Percentiles rank a stretch among this genome's conserved stretches.
These are phyloP conservation scores for Candolleomyces eurysporus DNA, from an alignment of 768 basidiomycete genomes.

Conservation along the genomic window DNA sequence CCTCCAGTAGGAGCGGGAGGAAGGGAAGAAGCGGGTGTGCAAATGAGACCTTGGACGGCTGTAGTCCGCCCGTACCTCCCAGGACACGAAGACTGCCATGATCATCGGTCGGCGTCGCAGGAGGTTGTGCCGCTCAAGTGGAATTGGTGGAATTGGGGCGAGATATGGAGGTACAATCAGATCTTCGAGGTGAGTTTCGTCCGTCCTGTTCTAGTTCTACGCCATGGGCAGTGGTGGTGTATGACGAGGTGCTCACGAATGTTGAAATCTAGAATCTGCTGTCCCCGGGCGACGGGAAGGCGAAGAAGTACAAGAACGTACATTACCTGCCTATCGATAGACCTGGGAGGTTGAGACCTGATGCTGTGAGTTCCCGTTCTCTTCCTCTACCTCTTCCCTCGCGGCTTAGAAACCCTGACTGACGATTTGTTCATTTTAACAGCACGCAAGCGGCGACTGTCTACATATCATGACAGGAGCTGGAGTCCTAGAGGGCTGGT, in stretches of 20 bases:
- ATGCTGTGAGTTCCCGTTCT: slow-evolving; percentile 46
- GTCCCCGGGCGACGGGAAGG: slow-evolving; percentile 45
- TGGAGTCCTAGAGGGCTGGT: slow-evolving; percentile 50
- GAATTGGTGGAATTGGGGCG: slow-evolving; percentile 65
- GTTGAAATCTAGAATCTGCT: slow-evolving; percentile 57
- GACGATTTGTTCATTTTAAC: background rate
- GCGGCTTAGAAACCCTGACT: background rate
- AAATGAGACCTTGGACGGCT: slow-evolving; percentile 27
- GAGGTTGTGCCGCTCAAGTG: slow-evolving; percentile 42
- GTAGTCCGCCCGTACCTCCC: slow-evolving; percentile 61
- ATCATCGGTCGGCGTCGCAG: slow-evolving; percentile 40
- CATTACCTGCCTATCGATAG: slow-evolving; percentile 60
- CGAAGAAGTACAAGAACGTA: slow-evolving; percentile 47
- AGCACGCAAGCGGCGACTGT: slow-evolving; percentile 46
- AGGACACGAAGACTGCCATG: slow-evolving; percentile 65
- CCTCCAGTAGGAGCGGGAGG: slow-evolving; percentile 10
- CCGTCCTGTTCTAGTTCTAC: background rate
- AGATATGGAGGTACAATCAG: slow-evolving; percentile 53
- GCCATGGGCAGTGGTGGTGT: background rate
- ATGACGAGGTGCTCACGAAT: slow-evolving; percentile 39
- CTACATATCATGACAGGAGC: slow-evolving; percentile 48
- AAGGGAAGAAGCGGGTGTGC: background rate
- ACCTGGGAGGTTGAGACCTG: slow-evolving; percentile 61
- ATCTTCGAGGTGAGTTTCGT: slow-evolving; percentile 4
- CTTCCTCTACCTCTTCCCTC: background rate